Evolutionary conservation across 73 alveolate species (phyloP).

Genomic region (Paraurostyla sp.): DNA sequence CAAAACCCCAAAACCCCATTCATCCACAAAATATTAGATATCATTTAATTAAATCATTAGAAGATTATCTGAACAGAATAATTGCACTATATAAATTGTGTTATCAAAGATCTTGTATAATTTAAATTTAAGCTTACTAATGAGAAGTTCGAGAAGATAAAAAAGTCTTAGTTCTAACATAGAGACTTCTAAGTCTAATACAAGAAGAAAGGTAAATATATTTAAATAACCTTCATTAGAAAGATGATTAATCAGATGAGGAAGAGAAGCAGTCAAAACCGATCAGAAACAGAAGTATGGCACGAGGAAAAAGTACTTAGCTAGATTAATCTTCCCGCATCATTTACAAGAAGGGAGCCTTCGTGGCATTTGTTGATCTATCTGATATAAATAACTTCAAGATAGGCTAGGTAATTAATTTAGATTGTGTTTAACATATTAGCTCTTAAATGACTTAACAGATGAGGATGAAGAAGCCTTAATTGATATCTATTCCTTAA

Average conservation of each 20-base stretch:
- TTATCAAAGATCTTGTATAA: no score
- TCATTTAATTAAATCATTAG: no score
- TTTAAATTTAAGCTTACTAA: no score
- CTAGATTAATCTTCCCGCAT: neutral
- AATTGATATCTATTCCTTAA: neutral
- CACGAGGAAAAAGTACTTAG: neutral
- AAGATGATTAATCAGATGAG: conserved; percentile 1
- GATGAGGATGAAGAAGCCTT: conserved; percentile 28
- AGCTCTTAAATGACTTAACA: neutral
- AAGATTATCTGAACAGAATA: no score
- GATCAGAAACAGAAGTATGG: conserved; percentile 17
- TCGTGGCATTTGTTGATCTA: conserved; percentile 45
- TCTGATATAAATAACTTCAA: neutral
- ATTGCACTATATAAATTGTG: no score
- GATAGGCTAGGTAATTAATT: conserved; percentile 42
- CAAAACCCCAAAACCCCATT: no score
- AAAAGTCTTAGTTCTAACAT: neutral
- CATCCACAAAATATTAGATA: no score
- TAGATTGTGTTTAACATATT: neutral
- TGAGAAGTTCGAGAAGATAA: neutral
- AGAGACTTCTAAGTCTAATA: neutral
- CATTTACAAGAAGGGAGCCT: conserved; percentile 20
- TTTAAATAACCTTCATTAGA: neutral
- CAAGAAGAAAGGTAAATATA: neutral
- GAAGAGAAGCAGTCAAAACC: neutral